Base-by-base conservation (phyloP, 768 basidiomycete species). In the Candolleomyces eurysporus region DNA sequence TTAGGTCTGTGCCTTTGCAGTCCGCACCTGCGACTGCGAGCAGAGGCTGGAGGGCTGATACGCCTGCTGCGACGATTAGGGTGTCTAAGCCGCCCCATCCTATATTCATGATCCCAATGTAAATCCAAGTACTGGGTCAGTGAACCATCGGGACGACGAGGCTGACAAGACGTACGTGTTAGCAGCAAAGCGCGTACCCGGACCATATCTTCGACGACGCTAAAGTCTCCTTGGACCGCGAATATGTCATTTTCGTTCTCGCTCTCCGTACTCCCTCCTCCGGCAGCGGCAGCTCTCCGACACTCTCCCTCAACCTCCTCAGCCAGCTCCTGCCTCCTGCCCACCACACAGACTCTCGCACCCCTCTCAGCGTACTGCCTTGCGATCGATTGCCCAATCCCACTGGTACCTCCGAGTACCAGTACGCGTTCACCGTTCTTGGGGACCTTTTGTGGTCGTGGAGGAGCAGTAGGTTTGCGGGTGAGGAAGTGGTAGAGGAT, bases 51-150 rank as follows among this genome's bases (percentile, higher is more conserved):
- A 94, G 78, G 11, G 93, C 88, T 0, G 92, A 92, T 0, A 95
- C 90, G 4, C 95, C 95, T 3, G 94, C 93, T 36, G 84, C 82
- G 40, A 96, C 84, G 32, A 94, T 75, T 5, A 96, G 69, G 0
- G 94, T 96, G 71, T 96, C 94, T 1, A 96, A 65, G 16, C 93
- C 91, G 1, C 75, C 76, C 92, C 93, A 95, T 64, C 79, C 94
- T 96, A 60, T 50, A 48, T 60, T 16, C 39, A n/a, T 36, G 52
- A 32, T 39, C 31, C 48, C 31, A 7, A 22, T 26, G 36, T 36
- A 59, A 52, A 17, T 7, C 36, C 13, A 45, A 30, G 31, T 19
- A 32, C 17, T 14, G 54, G 57, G 45, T 58, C 13, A 32, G 45
- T 26, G 2, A 26, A 26, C 26, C 26, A 26, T 26, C 26, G 26